Evolutionary conservation across 192 early-diverging fungal genomes (phyloP).

Genomic region (Dispira parvispora): DNA sequence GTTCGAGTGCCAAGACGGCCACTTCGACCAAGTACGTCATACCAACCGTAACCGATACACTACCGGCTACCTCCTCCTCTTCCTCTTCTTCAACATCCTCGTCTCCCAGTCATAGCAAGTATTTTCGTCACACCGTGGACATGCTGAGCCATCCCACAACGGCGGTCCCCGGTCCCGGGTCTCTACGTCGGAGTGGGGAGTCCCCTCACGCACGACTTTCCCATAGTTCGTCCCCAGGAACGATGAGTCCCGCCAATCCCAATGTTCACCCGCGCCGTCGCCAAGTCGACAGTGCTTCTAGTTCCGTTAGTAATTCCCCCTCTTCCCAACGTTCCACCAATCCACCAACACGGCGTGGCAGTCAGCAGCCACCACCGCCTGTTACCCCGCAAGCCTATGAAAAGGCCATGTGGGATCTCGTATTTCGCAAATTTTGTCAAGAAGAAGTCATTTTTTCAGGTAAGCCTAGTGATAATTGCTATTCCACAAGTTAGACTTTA

Average conservation of each 20-base stretch:
- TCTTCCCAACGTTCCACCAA: neutral
- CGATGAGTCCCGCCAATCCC: too few relatives aligned
- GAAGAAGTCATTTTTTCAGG: slow-evolving; percentile 28
- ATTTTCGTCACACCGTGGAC: neutral
- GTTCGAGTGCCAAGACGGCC: neutral
- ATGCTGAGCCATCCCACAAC: neutral
- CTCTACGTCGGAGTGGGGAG: neutral
- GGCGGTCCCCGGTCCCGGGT: neutral
- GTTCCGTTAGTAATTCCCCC: neutral
- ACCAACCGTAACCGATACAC: slow-evolving; percentile 5
- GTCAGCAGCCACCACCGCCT: too few relatives aligned
- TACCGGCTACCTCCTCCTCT: neutral
- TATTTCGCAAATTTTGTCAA: slow-evolving; percentile 29
- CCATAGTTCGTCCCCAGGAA: too few relatives aligned
- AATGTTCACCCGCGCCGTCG: neutral
- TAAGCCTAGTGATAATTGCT: neutral
- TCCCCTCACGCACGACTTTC: neutral
- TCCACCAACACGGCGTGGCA: too few relatives aligned
- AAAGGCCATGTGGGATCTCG: slow-evolving; percentile 26
- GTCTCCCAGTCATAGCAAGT: neutral
- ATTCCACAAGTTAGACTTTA: too few relatives aligned
- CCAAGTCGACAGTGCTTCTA: neutral
- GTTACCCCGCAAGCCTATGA: slow-evolving; percentile 11
- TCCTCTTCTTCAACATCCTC: neutral
- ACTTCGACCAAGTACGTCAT: neutral